Conservation (phyloP, 495 filamentous ascomycete species). For the Ramalina peruviana region DNA sequence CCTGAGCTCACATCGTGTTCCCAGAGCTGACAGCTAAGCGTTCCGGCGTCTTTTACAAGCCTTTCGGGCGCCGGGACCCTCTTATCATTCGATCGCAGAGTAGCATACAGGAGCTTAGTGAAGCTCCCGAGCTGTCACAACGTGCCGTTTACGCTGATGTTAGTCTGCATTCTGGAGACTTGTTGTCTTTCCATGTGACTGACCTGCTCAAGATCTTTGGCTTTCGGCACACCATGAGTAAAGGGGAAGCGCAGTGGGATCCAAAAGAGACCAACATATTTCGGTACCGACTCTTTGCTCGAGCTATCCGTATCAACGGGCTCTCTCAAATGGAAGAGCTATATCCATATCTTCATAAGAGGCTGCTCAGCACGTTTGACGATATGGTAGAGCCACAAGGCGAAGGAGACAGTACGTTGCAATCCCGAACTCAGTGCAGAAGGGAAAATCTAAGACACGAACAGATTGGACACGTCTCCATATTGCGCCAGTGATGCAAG, state of each 20-base stretch:
- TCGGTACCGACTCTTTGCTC: slow-evolving; percentile 4
- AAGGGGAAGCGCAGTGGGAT: background rate
- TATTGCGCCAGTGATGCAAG: slow-evolving; percentile 1
- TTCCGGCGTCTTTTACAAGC: background rate
- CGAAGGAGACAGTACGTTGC: no score
- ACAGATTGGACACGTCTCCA: slow-evolving; percentile 1
- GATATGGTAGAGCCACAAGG: background rate
- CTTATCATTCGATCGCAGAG: background rate
- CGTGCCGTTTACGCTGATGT: slow-evolving; percentile 8
- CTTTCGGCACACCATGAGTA: slow-evolving; percentile 9
- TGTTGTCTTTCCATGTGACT: background rate
- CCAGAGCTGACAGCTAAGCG: background rate
- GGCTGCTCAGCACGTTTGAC: background rate
- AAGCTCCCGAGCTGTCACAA: slow-evolving; percentile 10
- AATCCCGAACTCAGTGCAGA: no score
- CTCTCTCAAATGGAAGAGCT: slow-evolving; percentile 4
- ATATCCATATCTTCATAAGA: slow-evolving; percentile 6
- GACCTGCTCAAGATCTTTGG: slow-evolving; percentile 8
- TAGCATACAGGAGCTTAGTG: slow-evolving; percentile 10
- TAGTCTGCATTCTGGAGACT: background rate
- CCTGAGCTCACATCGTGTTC: no score
- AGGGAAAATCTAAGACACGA: background rate
- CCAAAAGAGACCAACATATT: slow-evolving; percentile 5
- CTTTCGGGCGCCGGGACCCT: background rate
- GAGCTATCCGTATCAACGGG: slow-evolving; percentile 8